Evolutionary conservation across 2,329 filamentous ascomycete genomes (phyloP), one percentile per base, ranked within the genome.

Genomic region (Fusarium drepaniforme): DNA sequence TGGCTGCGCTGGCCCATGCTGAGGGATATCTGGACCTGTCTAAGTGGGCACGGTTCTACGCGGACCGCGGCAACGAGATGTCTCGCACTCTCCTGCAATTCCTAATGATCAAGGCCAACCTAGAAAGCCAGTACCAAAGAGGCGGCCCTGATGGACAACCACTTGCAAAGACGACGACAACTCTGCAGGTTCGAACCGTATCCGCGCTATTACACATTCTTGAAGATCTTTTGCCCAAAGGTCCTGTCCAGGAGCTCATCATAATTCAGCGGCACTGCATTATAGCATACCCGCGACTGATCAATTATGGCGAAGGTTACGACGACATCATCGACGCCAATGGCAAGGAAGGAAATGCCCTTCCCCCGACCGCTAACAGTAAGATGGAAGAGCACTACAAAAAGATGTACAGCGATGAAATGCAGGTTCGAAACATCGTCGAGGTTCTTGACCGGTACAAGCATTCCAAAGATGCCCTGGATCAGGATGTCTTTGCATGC

Each of bases 341-440:
- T 80, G 93, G 95, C 53, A 90, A 91, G 77, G 90, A 93, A 23
- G 92, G 94, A n/a, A 97, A 98, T 79, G 89, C 90, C 1, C 88
- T 99, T 2, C 93, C 96, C 0, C 88, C 90, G 23, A 91, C 92
- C 25, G 94, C 96, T 64, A 96, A 97, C 76, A 91, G 90, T 74
- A 94, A 95, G 82, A 99, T 99, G 97, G 96, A 98, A 80, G 95
- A 98, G 76, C 93, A 98, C 73, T 99, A 98, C 83, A 98, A 98
- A 84, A 94, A 94, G 80, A 98, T 99, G 96, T 99, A 99, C 81
- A 94, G 94, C 75, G 93, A 94, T 75, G 95, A 98, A 76, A 91
- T 96, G 23, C 93, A 96, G 73, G 94, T 98, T 21, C 91, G 94
- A 66, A 91, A 94, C 65, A 94, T 99, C 74, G 93, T 99, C 62